Percentiles rank a stretch among this genome's conserved stretches.
Evolutionary conservation across 192 early-diverging fungal genomes (phyloP).

Genomic region (Ramicandelaber brevisporus): DNA sequence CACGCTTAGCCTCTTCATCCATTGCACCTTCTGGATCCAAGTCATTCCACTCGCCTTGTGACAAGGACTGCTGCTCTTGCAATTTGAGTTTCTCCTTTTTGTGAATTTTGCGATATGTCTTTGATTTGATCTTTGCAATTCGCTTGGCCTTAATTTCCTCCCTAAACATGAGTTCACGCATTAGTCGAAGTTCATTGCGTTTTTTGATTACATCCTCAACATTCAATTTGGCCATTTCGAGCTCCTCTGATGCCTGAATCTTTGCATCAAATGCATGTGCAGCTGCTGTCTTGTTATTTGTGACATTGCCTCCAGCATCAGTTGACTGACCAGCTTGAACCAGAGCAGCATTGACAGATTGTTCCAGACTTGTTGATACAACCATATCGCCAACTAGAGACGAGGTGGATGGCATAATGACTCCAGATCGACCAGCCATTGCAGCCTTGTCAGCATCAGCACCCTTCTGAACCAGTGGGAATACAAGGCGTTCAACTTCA

Average conservation of each 20-base stretch:
- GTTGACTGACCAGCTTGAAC: slow-evolving; percentile 41
- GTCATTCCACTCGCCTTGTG: slow-evolving; percentile 17
- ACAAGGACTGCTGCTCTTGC: slow-evolving; percentile 25
- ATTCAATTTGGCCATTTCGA: slow-evolving; percentile 59
- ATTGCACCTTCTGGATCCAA: slow-evolving; percentile 38
- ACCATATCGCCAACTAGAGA: too few relatives aligned
- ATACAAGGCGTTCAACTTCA: slow-evolving; percentile 56
- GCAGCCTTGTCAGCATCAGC: too few relatives aligned
- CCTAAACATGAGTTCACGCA: slow-evolving; percentile 85
- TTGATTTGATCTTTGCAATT: slow-evolving; percentile 93
- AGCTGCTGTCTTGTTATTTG: too few relatives aligned
- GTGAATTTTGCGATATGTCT: slow-evolving; percentile 69
- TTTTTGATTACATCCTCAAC: slow-evolving; percentile 56
- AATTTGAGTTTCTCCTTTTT: slow-evolving; percentile 48
- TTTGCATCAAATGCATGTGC: too few relatives aligned
- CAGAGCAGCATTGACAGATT: slow-evolving; percentile 42
- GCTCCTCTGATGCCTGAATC: slow-evolving; percentile 51
- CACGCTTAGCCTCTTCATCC: slow-evolving; percentile 43
- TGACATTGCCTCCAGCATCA: too few relatives aligned
- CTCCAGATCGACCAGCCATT: too few relatives aligned
- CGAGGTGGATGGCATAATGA: too few relatives aligned
- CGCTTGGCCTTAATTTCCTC: slow-evolving; percentile 76
- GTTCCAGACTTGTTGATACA: slow-evolving; percentile 60
- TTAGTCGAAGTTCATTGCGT: slow-evolving; percentile 54
- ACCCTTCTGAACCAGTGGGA: slow-evolving; percentile 21